Conservation (phyloP, 495 filamentous ascomycete genomes). For the Chaetomium fimeti region DNA sequence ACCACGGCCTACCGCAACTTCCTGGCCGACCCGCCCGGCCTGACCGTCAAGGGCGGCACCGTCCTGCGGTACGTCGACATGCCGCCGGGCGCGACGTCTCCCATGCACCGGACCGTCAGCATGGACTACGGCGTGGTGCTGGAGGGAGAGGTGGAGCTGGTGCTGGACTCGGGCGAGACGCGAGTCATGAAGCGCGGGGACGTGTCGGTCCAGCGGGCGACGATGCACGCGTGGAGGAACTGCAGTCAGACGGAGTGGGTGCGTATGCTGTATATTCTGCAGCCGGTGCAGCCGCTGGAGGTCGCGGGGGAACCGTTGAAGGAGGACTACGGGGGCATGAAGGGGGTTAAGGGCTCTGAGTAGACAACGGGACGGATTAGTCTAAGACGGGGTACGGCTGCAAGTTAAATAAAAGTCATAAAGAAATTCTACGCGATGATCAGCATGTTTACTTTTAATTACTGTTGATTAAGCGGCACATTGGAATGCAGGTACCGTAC, state of each 20-base stretch:
- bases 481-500: neutral
- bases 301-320: conserved; percentile 42
- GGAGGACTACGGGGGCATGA: conserved; percentile 34
- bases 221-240: conserved; percentile 63
- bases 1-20: conserved; percentile 41
- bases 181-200: conserved; percentile 37
- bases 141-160: conserved; percentile 57
- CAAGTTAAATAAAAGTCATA: too few relatives aligned
- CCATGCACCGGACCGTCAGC: conserved; percentile 63
- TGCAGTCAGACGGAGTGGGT: conserved; percentile 48
- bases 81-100: conserved; percentile 40
- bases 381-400: neutral
- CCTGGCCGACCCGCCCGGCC: conserved; percentile 32
- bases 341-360: conserved; percentile 14
- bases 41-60: conserved; percentile 44
- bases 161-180: conserved; percentile 55
- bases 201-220: conserved; percentile 54
- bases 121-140: conserved; percentile 68
- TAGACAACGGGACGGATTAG: neutral
- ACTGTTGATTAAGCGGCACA: neutral
- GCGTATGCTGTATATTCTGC: conserved; percentile 55
- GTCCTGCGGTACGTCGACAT: conserved; percentile 55
- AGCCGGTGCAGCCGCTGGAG: conserved; percentile 42
- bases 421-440: too few relatives aligned
- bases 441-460: too few relatives aligned